Base-by-base conservation (phyloP, 148 eudicot species). In the Diospyros lotus region DNA sequence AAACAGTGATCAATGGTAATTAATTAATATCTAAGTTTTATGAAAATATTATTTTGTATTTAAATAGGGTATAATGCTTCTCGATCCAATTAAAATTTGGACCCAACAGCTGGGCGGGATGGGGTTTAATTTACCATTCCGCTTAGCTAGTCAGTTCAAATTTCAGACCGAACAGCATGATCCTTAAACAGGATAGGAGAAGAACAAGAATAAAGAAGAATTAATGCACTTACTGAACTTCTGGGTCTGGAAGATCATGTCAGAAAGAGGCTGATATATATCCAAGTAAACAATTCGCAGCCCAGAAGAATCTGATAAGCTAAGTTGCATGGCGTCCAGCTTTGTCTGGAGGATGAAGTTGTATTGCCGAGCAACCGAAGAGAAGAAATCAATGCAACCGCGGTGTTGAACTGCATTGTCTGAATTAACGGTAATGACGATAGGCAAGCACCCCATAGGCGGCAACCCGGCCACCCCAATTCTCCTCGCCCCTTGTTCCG, bases 371-470 rank as follows among this genome's bases (percentile, higher is more conserved):
- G 90, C 82, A 52, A 84, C 67, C 0, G 74, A 18, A 5, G 86
- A 83, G 67, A 79, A 64, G 8, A 78, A 62, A 2, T 85, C 88
- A 17, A 84, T 28, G 68, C 93, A 91, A 5, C 75, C 71, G 2
- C 93, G 86, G 9, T 77, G 68, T 5, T 43, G 12, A 58, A 75
- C 2, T 2, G 84, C 41, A 65, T 76, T 55, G 61, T 77, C 69
- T 4, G 85, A 83, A 59, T 51, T 69, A 39, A 79, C 55, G 8
- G 95, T 93, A 76, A 93, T 89, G 54, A 90, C 89, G 3, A 86
- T 48, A 1, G 98, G 96, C 76, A 93, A 84, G 75, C 98, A 93
- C 3, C 93, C 98, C 82, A 93, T 83, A 43, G 98, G 96, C 3
- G 91, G 84, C 71, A 90, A 39, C 58, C 98, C 90, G 1, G 56